phyloP scores from a whole-genome alignment of 2,329 filamentous ascomycete species.

The Cladosporium austrohemisphaericum region DNA sequence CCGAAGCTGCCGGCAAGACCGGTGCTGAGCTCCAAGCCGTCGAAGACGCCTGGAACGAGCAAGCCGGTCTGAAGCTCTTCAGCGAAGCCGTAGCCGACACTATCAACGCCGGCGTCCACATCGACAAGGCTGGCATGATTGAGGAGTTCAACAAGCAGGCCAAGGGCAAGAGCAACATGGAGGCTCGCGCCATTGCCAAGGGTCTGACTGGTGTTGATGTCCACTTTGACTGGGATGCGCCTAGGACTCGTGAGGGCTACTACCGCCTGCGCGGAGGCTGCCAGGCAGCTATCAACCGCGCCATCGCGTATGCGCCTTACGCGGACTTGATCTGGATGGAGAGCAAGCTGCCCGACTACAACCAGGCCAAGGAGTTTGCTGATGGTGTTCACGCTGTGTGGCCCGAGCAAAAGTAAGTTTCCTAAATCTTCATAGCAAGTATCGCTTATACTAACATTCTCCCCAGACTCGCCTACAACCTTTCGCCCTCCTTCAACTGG shows the following conservation, averaged over 20 bases:
- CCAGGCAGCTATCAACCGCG: conserved; percentile 85
- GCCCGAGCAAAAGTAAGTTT: conserved; percentile 87
- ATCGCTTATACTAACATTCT: conserved; percentile 15
- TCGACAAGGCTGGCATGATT: conserved; percentile 66
- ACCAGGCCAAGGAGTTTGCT: conserved; percentile 89
- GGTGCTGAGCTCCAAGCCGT: conserved; percentile 82
- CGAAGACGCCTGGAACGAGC: conserved; percentile 79
- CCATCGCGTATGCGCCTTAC: conserved; percentile 87
- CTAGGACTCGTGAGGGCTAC: conserved; percentile 89
- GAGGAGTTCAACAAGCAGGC: conserved; percentile 62
- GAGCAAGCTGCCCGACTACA: conserved; percentile 88
- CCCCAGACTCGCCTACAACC: conserved; percentile 85
- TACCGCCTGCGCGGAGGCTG: conserved; percentile 91
- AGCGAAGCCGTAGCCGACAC: conserved; percentile 81
- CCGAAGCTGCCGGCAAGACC: conserved; percentile 75
- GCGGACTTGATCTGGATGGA: conserved; percentile 99
- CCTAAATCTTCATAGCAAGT: background rate
- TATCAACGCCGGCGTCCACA: conserved; percentile 65
- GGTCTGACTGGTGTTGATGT: conserved; percentile 74
- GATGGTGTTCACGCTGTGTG: conserved; percentile 89
- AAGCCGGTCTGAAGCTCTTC: conserved; percentile 83
- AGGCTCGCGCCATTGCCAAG: conserved; percentile 76
- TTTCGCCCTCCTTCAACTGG: conserved; percentile 99
- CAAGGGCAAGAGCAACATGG: conserved; percentile 80
- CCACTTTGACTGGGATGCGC: conserved; percentile 92